A percentile compares a stretch with the other conserved stretches of the same genome.
Evolutionary conservation across 257 asterid genomes (phyloP).

Genomic region (Oldenlandia corymbosa): DNA sequence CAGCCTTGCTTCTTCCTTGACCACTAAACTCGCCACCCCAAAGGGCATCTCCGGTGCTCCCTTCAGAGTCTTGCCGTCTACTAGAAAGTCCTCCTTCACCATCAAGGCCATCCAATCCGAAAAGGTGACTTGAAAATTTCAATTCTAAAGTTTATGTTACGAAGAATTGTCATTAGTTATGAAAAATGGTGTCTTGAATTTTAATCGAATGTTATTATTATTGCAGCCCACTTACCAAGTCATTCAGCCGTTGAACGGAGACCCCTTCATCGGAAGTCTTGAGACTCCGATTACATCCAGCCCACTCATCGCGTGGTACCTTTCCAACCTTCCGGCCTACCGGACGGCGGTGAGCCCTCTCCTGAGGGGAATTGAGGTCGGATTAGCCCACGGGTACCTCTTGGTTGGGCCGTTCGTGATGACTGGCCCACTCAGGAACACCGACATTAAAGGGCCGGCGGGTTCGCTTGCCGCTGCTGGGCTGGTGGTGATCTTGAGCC

Average conservation of each 20-base stretch:
- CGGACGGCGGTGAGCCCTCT: slow-evolving; percentile 79
- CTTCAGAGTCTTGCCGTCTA: slow-evolving; percentile 51
- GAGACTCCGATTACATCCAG: slow-evolving; percentile 97
- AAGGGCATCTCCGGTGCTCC: slow-evolving; percentile 83
- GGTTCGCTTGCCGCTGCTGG: slow-evolving; percentile 90
- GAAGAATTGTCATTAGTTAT: no score
- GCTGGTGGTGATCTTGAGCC: slow-evolving; percentile 65
- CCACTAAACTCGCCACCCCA: slow-evolving; percentile 48
- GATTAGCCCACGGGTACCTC: slow-evolving; percentile 85
- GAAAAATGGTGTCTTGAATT: no score
- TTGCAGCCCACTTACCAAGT: slow-evolving; percentile 96
- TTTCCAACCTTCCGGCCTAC: slow-evolving; percentile 85
- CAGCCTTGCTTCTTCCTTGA: slow-evolving; percentile 51
- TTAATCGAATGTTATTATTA: no score
- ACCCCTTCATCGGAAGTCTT: slow-evolving; percentile 92
- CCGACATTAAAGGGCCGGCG: slow-evolving; percentile 49
- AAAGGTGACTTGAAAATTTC: no score
- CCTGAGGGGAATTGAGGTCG: slow-evolving; percentile 69
- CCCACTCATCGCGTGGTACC: slow-evolving; percentile 91
- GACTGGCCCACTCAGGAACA: slow-evolving; percentile 77
- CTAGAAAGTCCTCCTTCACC: slow-evolving; percentile 54
- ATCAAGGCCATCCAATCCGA: slow-evolving; percentile 73
- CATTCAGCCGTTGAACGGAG: slow-evolving; percentile 85
- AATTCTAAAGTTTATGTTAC: no score
- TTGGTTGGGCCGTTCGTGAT: slow-evolving; percentile 82